Conservation (phyloP, 495 filamentous ascomycete genomes). For the Aspergillus saccharolyticus region DNA sequence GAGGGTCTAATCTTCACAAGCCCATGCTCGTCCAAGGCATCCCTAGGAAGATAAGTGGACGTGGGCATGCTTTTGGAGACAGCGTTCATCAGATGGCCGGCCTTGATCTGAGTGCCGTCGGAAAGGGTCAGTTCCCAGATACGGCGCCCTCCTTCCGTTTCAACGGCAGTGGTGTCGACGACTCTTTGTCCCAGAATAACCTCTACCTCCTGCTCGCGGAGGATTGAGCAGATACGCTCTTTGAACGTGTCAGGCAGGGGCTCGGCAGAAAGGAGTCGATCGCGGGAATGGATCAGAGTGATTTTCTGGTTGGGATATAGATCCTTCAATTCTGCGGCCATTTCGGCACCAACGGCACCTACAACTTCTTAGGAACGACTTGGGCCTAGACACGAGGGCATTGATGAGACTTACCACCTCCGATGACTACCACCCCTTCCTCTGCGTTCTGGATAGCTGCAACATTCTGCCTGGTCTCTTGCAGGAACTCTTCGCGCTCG, state of each 20-base stretch:
- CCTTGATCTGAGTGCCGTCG: slow-evolving; percentile 47
- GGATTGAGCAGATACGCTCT: slow-evolving; percentile 43
- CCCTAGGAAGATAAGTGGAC: slow-evolving; percentile 47
- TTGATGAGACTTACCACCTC: slow-evolving; percentile 35
- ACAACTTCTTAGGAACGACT: neutral
- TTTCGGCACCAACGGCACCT: slow-evolving; percentile 68
- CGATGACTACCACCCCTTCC: slow-evolving; percentile 56
- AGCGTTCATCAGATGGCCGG: slow-evolving; percentile 55
- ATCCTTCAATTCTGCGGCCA: slow-evolving; percentile 62
- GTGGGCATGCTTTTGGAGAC: slow-evolving; percentile 52
- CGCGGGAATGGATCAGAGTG: slow-evolving; percentile 62
- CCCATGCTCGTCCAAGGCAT: slow-evolving; percentile 47
- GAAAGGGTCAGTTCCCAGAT: slow-evolving; percentile 51
- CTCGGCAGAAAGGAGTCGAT: slow-evolving; percentile 59
- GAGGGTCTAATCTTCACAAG: slow-evolving; percentile 51
- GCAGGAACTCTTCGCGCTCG: slow-evolving; percentile 48
- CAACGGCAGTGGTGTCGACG: slow-evolving; percentile 23
- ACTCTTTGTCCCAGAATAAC: slow-evolving; percentile 51
- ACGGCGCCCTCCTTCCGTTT: slow-evolving; percentile 31
- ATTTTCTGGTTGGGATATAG: slow-evolving; percentile 53
- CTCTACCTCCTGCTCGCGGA: slow-evolving; percentile 52
- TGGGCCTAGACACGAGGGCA: too few species aligned
- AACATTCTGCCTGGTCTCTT: slow-evolving; percentile 41
- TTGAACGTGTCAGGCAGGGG: slow-evolving; percentile 62
- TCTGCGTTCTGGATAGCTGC: slow-evolving; percentile 22